phyloP scores from a whole-genome alignment of 2,329 filamentous ascomycete species.

The Curvularia verruculosa region DNA sequence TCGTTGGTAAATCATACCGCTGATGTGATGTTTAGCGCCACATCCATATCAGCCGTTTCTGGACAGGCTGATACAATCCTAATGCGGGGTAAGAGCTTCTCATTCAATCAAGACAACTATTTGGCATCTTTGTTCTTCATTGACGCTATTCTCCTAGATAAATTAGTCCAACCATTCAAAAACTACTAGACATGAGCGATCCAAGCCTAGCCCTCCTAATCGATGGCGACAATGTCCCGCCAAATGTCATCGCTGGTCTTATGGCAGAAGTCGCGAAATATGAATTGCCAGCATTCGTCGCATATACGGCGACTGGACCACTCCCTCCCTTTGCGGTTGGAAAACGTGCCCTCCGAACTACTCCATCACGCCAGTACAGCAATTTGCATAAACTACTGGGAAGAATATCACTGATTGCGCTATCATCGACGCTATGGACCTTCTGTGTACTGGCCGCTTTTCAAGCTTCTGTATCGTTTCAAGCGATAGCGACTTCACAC shows the following conservation, averaged over 20 bases:
- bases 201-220: constrained; percentile 29
- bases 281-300: constrained; percentile 38
- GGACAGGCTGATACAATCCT: neutral
- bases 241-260: constrained; percentile 31
- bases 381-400: constrained; percentile 18
- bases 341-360: constrained; percentile 25
- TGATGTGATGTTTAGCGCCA: too few relatives aligned
- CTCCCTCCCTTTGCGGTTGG: constrained; percentile 27
- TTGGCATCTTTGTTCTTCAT: neutral
- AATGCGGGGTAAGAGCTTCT: neutral
- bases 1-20: too few relatives aligned
- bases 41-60: neutral
- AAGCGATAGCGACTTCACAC: constrained; percentile 48
- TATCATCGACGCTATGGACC: constrained; percentile 47
- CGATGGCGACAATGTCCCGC: constrained; percentile 36
- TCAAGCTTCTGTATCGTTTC: constrained; percentile 45
- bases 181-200: neutral
- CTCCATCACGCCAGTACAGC: constrained; percentile 18
- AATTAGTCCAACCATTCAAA: neutral
- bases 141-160: neutral
- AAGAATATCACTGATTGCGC: constrained; percentile 43
- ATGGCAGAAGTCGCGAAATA: constrained; percentile 43
- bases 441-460: constrained; percentile 44
- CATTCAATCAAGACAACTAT: neutral
- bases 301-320: constrained; percentile 43